These are phyloP conservation scores for Eucalyptus fibrosa DNA, from an alignment of 345 rosid genomes.

Conservation along the genomic window DNA sequence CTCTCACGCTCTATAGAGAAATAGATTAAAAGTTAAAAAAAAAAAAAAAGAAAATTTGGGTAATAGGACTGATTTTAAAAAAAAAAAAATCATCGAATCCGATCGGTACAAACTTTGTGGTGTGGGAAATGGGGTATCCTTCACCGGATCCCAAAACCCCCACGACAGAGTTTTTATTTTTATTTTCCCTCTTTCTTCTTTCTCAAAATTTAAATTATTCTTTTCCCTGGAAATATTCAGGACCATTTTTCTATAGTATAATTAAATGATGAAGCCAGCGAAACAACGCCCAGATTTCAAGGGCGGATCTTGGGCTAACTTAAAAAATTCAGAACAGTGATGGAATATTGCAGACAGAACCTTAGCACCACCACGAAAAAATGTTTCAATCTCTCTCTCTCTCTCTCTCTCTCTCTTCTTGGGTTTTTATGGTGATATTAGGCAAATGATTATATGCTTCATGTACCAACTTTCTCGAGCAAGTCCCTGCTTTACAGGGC, in stretches of 20 bases:
- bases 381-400: not conserved
- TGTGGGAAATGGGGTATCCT: not conserved
- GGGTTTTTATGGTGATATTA: not conserved
- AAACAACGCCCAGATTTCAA: slow-evolving; percentile 11
- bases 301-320: slow-evolving; percentile 15
- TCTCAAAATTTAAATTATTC: not conserved
- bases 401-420: not conserved
- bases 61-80: too few relatives aligned
- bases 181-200: not conserved
- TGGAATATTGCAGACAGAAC: not conserved
- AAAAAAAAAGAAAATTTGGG: too few relatives aligned
- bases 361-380: not conserved
- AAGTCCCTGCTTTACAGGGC: slow-evolving; percentile 23
- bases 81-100: not conserved
- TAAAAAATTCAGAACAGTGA: not conserved
- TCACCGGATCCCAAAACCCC: not conserved
- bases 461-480: slow-evolving; percentile 5
- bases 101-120: not conserved
- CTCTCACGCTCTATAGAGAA: fast-evolving
- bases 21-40: fast-evolving
- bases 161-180: not conserved
- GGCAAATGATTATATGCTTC: not conserved
- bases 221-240: not conserved
- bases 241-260: not conserved
- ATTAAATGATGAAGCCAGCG: not conserved